Base-by-base conservation (phyloP, 176 grass and related monocot genomes). In the Bromus sterilis region DNA sequence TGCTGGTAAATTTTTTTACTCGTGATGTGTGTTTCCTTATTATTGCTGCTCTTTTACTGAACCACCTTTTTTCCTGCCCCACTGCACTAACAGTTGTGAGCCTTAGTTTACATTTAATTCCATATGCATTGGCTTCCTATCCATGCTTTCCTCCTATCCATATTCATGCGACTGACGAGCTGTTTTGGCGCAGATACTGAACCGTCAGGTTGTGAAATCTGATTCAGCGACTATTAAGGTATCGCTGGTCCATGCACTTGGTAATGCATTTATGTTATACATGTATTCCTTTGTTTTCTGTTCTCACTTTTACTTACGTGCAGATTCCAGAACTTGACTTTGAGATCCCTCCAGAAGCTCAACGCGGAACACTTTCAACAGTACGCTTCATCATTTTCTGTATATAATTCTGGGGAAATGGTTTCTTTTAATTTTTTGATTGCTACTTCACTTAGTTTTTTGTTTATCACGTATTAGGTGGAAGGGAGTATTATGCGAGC, bases 161-260 rank as follows among this genome's bases (percentile, higher is more conserved):
- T 67, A 67, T 67, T 34, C 34, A 11, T 39, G 6, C 79, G 36
- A 72, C 70, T 86, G 81, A 78, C 58, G 66, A 56, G 4, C 33
- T 66, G 76, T 78, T 34, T 53, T 81, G 26, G 23, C 86, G 60
- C 86, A 93, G 95, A 56, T 94, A 24, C 73, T 98, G 78, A 93
- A 97, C 79, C 83, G 95, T 28, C 92, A 98, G 83, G 88, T 98
- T 9, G 90, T 98, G 55, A 94, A 94, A 83, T 98, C 92, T 75
- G 90, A 93, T 83, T 98, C 88, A 78, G 95, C 95, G 78, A 93
- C 81, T 89, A 93, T 98, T 48, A 98, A 87, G 90, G 94, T 97
- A 83, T 60, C 44, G 46, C 1, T 80, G 59, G 51, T 49, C 20
- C 30, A 29, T 88, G 57, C 36, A 15, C 33, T 61, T 83, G 6